Base-by-base conservation (phyloP, 139 green algal genomes). In the Coelastrella sp. region DNA sequence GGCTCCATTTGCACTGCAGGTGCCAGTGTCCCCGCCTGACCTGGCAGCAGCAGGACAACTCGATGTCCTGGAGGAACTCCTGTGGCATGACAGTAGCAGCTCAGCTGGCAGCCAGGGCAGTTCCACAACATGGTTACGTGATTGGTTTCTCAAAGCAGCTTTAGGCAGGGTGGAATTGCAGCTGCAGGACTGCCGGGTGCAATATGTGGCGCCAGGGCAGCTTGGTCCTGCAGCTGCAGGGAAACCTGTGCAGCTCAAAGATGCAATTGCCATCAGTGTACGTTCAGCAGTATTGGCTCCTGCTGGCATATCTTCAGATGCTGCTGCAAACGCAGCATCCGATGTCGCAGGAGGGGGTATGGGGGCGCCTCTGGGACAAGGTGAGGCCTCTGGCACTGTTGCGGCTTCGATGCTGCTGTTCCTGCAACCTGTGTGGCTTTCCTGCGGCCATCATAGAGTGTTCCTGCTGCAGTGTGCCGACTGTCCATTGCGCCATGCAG, bases 21-120 rank as follows among this genome's bases (percentile, higher is more conserved):
- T 19, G n/a, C 19, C 84, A 16, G 71, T 73, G 8, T 20, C 56
- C 13, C 19, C 19, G 6, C 84, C 71, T 54, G 84, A 60, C 2
- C 56, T 23, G 19, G n/a, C 66, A n/a, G 56, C 11, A 56, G 19
- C 73, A 11, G 64, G 59, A 20, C 87, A 91, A 78, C 77, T 91
- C 10, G 20, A 17, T 7, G 47, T 82, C 54, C 79, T 91, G 47
- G 87, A 91, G 64, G 65, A 87, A 14, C 19, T 91, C 78, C 65
- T 91, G 10, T 91, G 87, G 87, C 87, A 80, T 8, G 64, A 78
- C 10, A 6, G 8, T 4, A n/a, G 7, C 61, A 86, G 78, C 77
- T 68, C 23, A 17, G 4, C 17, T 14, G 56, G 66, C 78, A 80
- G 64, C 54, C 14, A 80, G 11, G 22, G 65, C 47, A 23, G n/a